Evolutionary conservation across 495 filamentous ascomycete species (phyloP).

Genomic region (Penicillium nucicola): DNA sequence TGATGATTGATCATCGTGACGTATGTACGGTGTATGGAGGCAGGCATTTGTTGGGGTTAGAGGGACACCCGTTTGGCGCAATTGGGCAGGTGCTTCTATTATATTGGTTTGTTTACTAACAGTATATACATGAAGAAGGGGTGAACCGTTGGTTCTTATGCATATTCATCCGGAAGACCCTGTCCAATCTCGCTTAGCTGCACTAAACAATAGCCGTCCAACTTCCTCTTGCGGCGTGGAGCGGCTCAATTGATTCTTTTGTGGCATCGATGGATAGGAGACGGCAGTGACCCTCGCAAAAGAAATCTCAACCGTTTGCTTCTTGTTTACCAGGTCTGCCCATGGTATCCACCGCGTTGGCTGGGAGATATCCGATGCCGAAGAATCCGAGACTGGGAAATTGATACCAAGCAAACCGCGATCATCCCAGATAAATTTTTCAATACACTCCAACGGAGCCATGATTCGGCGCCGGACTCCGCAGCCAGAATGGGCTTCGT

Average conservation of each 20-base stretch:
- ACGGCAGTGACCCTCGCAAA: conserved; percentile 28
- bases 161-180: background rate
- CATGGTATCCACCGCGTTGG: conserved; percentile 20
- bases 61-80: no score
- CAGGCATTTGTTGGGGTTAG: no score
- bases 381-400: conserved; percentile 33
- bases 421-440: conserved; percentile 62
- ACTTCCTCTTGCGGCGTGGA: conserved; percentile 27
- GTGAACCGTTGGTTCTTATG: background rate
- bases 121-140: no score
- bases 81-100: no score
- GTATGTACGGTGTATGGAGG: no score
- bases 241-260: conserved; percentile 2
- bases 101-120: no score
- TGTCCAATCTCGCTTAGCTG: conserved; percentile 37
- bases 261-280: conserved; percentile 6
- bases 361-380: background rate
- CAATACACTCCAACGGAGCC: conserved; percentile 65
- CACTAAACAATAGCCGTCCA: conserved; percentile 38
- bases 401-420: conserved; percentile 65
- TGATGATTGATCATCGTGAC: no score
- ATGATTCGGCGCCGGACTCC: conserved; percentile 66
- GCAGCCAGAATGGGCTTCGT: conserved; percentile 73
- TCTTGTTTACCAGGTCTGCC: conserved; percentile 15
- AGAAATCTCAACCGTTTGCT: conserved; percentile 29